phyloP scores from a whole-genome alignment of 2,329 filamentous ascomycete species.

The Fusarium sp. region DNA sequence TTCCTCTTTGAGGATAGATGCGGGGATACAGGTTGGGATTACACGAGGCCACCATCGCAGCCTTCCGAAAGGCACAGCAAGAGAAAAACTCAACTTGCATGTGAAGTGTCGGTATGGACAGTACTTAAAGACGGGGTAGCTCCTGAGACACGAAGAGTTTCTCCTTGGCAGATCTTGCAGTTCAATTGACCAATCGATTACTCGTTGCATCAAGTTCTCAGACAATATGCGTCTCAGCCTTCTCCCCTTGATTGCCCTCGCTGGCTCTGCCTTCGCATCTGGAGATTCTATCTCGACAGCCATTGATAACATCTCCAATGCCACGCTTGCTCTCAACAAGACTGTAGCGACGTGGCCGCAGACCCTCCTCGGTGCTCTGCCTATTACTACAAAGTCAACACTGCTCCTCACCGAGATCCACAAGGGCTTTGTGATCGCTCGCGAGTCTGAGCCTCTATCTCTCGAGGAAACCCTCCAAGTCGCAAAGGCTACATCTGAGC shows the following conservation, averaged over 20 bases:
- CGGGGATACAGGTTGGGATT: slow-evolving; percentile 30
- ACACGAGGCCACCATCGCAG: slow-evolving; percentile 31
- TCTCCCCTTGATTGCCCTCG: slow-evolving; percentile 37
- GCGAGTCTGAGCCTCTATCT: slow-evolving; percentile 50
- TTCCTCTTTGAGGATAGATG: slow-evolving; percentile 37
- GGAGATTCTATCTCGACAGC: slow-evolving; percentile 48
- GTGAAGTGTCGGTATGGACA: slow-evolving; percentile 13
- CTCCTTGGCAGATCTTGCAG: slow-evolving; percentile 16
- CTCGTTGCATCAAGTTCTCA: slow-evolving; percentile 20
- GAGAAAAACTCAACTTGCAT: slow-evolving; percentile 3
- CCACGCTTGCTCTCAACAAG: slow-evolving; percentile 47
- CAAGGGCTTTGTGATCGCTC: slow-evolving; percentile 49
- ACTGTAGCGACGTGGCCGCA: slow-evolving; percentile 51
- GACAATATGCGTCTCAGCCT: slow-evolving; percentile 39
- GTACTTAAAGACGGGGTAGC: slow-evolving; percentile 27
- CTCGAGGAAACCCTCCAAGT: slow-evolving; percentile 52
- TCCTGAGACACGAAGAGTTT: neutral
- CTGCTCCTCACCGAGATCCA: slow-evolving; percentile 53
- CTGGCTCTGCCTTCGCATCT: slow-evolving; percentile 44
- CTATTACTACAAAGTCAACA: slow-evolving; percentile 53
- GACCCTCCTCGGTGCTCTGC: slow-evolving; percentile 49
- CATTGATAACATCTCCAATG: slow-evolving; percentile 47
- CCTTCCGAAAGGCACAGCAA: slow-evolving; percentile 18
- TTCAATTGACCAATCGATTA: slow-evolving; percentile 30
- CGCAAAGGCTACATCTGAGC: slow-evolving; percentile 48